phyloP scores from a whole-genome alignment of 805 yeast genomes.

The Kodamaea kaohsiungensis region DNA sequence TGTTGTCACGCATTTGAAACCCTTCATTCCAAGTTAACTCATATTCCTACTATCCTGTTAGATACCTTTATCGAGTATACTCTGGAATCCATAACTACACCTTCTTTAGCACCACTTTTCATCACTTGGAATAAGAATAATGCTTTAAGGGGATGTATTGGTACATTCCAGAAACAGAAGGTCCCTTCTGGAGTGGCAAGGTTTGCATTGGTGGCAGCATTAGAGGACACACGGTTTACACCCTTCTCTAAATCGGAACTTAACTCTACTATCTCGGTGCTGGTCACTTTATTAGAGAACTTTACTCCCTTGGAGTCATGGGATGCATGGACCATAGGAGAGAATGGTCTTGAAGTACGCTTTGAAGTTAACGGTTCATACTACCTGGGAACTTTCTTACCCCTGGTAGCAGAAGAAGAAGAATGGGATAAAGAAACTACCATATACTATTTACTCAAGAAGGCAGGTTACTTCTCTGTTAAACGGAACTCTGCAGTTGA shows the following conservation, averaged over 20 bases:
- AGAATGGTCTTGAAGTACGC: constrained; percentile 72
- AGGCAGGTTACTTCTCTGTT: constrained; percentile 55
- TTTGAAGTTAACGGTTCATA: constrained; percentile 42
- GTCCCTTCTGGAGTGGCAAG: constrained; percentile 58
- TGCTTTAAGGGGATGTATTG: constrained; percentile 86
- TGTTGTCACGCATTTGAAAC: constrained; percentile 41
- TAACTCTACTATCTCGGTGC: constrained; percentile 45
- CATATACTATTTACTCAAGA: constrained; percentile 63
- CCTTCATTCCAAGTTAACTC: constrained; percentile 22
- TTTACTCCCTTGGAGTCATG: constrained; percentile 55
- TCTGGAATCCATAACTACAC: constrained; percentile 16
- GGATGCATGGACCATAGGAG: constrained; percentile 78
- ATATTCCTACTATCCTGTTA: constrained; percentile 16
- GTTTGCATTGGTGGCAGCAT: constrained; percentile 64
- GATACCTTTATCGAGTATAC: constrained; percentile 14
- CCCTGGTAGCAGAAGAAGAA: constrained; percentile 87
- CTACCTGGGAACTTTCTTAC: constrained; percentile 80
- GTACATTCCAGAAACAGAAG: constrained; percentile 67
- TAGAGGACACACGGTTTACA: constrained; percentile 75
- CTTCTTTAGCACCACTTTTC: constrained; percentile 60
- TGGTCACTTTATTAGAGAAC: constrained; percentile 65
- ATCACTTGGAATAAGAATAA: constrained; percentile 76
- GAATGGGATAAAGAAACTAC: constrained; percentile 79
- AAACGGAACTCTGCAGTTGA: constrained; percentile 9
- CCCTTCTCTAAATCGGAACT: constrained; percentile 64